Evolutionary conservation across 108 stramenopile genomes (phyloP), one percentile per base, ranked within the genome.

Genomic region (Schizochytrium sp.): DNA sequence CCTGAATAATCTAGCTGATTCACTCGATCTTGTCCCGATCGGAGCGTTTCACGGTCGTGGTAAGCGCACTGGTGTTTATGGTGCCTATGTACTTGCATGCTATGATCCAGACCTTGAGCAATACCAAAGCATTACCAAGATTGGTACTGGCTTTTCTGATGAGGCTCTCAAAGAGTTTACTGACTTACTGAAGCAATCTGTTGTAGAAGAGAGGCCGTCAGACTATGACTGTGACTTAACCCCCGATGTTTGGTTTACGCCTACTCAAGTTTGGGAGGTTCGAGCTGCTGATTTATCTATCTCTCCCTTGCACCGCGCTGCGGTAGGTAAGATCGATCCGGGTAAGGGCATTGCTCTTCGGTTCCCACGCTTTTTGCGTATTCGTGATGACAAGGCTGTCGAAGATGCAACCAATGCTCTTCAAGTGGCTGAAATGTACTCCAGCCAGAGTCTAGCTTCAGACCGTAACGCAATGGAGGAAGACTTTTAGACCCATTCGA

Each of bases 71-170:
- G 97, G 97, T 42, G 94, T 95, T 41, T 99, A 96, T 91, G 99
- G 99, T 0, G 98, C 99, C 46, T 99, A 98, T 93, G 93, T 99
- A 4, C 93, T 99, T 83, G 99, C 98, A 8, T 98, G 97, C 95
- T 99, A 98, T 93, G 98, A 99, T 83, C 92, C 93, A 46, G 99
- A 99, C 49, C 90, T 95, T 42, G 98, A 99, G 89, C 96, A 97
- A 92, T 98, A 96, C 90, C 98, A 99, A 91, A 95, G 94, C 72
- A 97, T 99, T 1, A 99, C 98, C 95, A 99, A 99, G 92, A 96
- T 99, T 88, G 99, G 99, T 53, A 99, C 99, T 4, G 99, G 98
- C 17, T 99, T 99, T 92, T 96, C 96, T n/a, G 98, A 99, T 89
- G 98, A 99, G 83, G 95, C 94, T 76, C 91, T 98, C 72, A 93